These are phyloP conservation scores for Macrolepiota albuminosa DNA, from an alignment of 768 basidiomycete species.

Conservation along the genomic window DNA sequence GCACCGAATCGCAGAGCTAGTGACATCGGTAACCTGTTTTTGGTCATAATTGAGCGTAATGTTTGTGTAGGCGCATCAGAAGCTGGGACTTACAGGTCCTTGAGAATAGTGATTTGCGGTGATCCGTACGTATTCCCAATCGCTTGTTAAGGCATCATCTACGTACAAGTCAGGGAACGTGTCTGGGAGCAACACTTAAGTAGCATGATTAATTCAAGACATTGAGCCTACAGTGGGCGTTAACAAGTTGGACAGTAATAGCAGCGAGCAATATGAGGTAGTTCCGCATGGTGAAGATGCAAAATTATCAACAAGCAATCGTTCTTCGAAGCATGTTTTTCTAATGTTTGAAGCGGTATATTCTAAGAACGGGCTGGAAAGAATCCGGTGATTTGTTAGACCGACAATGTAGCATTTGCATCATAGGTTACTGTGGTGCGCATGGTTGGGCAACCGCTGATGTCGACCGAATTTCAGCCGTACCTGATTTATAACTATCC, in stretches of 20 bases:
- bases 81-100: slow-evolving; percentile 22
- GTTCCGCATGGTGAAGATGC: slow-evolving; percentile 1
- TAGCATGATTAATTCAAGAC: neutral
- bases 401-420: slow-evolving; percentile 1
- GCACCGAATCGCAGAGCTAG: slow-evolving; percentile 30
- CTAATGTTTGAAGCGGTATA: neutral
- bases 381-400: slow-evolving; percentile 4
- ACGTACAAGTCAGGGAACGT: slow-evolving; percentile 26
- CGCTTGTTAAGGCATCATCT: slow-evolving; percentile 21
- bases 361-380: slow-evolving; percentile 3
- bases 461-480: neutral
- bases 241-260: neutral
- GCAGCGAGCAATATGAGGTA: neutral
- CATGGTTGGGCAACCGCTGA: neutral
- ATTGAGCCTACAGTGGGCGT: slow-evolving; percentile 8
- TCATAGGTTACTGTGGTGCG: neutral
- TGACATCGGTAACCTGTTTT: slow-evolving; percentile 29
- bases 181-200: slow-evolving; percentile 12
- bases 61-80: neutral
- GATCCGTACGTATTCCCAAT: slow-evolving; percentile 32
- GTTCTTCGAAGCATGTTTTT: neutral
- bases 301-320: neutral
- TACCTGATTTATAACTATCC: neutral
- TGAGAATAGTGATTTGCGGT: slow-evolving; percentile 30
- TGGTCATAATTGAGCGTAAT: neutral